Evolutionary conservation across 495 filamentous ascomycete genomes (phyloP), one percentile per base, ranked within the genome.

Genomic region (Rostrohypoxylon terebratum): DNA sequence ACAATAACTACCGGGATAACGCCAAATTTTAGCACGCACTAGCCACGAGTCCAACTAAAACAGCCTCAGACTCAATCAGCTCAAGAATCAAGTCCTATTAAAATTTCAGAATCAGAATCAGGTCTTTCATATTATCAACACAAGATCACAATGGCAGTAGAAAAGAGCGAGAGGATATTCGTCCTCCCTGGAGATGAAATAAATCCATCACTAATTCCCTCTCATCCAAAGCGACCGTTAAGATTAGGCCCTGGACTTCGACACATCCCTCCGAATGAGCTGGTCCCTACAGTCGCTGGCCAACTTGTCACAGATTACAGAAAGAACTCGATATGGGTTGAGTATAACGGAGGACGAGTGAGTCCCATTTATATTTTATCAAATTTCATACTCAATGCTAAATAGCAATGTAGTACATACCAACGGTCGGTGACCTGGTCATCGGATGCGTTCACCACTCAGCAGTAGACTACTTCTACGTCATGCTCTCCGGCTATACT

Each of bases 201-300:
- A 58, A 81, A 87, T 66, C 85, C 92, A 8, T 78, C 82, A 9
- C 86, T 94, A 13, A 89, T 88, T 11, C 86, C 93, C 1, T 83
- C 84, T 36, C 89, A 89, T 69, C 85, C 84, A 18, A 88, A 87
- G 71, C 84, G 87, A 61, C 85, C 93, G 28, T 84, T 99, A 66
- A 91, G 91, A 72, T 85, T 99, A 31, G 96, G 96, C 33, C 93
- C 94, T 10, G 96, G 96, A 36, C 86, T 98, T 38, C 88, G 87
- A 23, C 91, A 94, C 75, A 87, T 88, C 45, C 91, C 89, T 14
- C 91, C 92, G 23, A 83, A 83, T 59, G 88, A 89, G 31, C 85
- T 98, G 57, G 83, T 89, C 31, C 88, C 94, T 16, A 91, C 91
- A 18, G 88, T 92, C 59, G 90, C 94, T n/a, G 96, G 96, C 36